phyloP scores from a whole-genome alignment of 352 stramenopile genomes.

The Saprolegnia parasitica region DNA sequence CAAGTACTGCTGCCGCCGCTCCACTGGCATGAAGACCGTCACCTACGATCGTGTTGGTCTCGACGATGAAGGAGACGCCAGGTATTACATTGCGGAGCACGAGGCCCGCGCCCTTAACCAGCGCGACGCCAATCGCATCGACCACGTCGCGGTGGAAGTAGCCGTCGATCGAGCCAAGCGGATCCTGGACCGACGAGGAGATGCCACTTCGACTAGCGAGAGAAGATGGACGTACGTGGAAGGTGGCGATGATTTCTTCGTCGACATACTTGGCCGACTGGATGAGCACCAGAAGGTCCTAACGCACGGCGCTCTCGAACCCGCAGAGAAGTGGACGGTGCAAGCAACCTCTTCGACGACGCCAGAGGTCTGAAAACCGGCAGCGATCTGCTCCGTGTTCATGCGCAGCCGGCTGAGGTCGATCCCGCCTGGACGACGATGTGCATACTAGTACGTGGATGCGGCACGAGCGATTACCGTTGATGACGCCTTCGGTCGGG shows the following conservation, averaged over 20 bases:
- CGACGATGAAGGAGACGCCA: too few species aligned
- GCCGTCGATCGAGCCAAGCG: conserved; percentile 64
- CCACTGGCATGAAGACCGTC: conserved; percentile 28
- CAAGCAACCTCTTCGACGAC: conserved; percentile 53
- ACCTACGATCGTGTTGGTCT: conserved; percentile 10
- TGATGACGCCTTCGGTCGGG: conserved; percentile 47
- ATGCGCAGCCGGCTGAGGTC: conserved; percentile 58
- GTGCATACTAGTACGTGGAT: too few species aligned
- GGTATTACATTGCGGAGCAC: conserved; percentile 67
- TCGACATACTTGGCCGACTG: conserved; percentile 79
- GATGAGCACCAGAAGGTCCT: conserved; percentile 56
- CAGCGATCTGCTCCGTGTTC: conserved; percentile 52
- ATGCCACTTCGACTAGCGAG: conserved; percentile 13
- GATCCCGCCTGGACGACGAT: conserved; percentile 43
- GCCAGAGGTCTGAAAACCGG: conserved; percentile 53
- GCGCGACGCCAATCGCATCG: conserved; percentile 54
- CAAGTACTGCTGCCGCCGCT: conserved; percentile 40
- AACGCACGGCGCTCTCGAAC: conserved; percentile 11
- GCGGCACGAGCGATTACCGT: too few species aligned
- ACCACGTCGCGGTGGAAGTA: conserved; percentile 81
- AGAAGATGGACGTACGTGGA: conserved; percentile 46
- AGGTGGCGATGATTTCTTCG: conserved; percentile 70
- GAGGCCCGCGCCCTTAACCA: conserved; percentile 46
- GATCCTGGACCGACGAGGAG: conserved; percentile 42
- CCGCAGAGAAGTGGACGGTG: neutral